A percentile compares a stretch with the other conserved stretches of the same genome.
phyloP scores from a whole-genome alignment of 2,329 filamentous ascomycete genomes.

The Aureobasidium zeae region DNA sequence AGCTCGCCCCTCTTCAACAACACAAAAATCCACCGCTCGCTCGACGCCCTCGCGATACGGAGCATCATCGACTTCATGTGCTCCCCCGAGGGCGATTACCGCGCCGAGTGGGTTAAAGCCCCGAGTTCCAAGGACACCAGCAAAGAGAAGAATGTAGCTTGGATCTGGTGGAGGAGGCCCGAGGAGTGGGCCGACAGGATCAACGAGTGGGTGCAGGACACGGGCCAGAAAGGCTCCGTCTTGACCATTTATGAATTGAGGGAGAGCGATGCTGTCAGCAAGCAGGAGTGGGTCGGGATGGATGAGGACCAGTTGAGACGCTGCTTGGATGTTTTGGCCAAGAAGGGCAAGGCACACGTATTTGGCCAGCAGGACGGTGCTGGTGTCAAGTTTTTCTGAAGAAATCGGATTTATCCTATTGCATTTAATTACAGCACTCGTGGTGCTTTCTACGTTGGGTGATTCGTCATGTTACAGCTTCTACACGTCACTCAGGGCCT shows the following conservation, averaged over 20 bases:
- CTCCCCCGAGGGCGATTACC: conserved; percentile 40
- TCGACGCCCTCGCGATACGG: conserved; percentile 45
- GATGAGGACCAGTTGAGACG: conserved; percentile 72
- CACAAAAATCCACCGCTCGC: conserved; percentile 31
- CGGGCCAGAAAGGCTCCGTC: conserved; percentile 79
- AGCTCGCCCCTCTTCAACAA: conserved; percentile 52
- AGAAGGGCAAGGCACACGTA: conserved; percentile 83
- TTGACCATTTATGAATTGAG: conserved; percentile 86
- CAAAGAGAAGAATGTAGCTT: conserved; percentile 49
- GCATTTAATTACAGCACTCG: too few relatives aligned
- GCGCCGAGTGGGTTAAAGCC: conserved; percentile 55
- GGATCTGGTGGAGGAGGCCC: conserved; percentile 75
- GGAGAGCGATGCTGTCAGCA: conserved; percentile 71
- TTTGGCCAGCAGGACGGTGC: conserved; percentile 72
- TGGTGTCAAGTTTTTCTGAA: conserved; percentile 93
- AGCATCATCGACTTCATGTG: conserved; percentile 49
- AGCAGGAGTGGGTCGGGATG: conserved; percentile 42
- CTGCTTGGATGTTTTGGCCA: conserved; percentile 71
- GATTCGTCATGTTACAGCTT: background rate
- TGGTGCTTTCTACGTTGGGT: background rate
- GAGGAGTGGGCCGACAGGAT: conserved; percentile 83
- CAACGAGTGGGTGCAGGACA: conserved; percentile 72
- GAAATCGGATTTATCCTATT: too few relatives aligned
- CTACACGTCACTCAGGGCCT: conserved; percentile 9
- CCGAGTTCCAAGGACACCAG: conserved; percentile 16